Base-by-base conservation (phyloP, 2,329 filamentous ascomycete species). In the Clarireedia sp. region DNA sequence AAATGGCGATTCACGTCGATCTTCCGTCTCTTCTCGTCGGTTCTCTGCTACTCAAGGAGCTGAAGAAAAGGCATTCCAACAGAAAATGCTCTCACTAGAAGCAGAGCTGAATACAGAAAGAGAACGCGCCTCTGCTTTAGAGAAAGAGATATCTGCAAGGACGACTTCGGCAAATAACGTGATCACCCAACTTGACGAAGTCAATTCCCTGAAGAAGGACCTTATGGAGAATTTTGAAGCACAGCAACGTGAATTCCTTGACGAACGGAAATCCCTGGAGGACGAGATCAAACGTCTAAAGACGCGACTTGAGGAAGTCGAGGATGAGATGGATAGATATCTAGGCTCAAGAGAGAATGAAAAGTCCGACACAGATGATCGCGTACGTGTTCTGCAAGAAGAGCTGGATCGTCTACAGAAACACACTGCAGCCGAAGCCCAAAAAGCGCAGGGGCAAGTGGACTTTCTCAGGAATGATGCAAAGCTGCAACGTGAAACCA, bases 191-290 rank as follows among this genome's bases (percentile, higher is more conserved):
- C 80, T 96, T 59, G 83, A 94, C 60, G 92, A 97, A 69, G 89
- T 83, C 5, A 89, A 94, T 63, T 91, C 89, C 2, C 96, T 88
- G 1, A 99, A 99, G 70, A 87, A 88, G 64, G 94, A 97, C 69
- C 81, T 99, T 9, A 83, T 99, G 72, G 86, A 89, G 61, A 99
- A 99, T 66, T 89, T 99, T 74, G 90, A 97, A 67, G 86, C 91
- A 12, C 81, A 95, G 61, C 90, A 96, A 70, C 83, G 83, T 24
- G 94, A 97, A 66, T 96, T 96, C 63, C 78, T 87, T 37, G 83
- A 85, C 49, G 92, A 97, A 70, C 83, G 94, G 40, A 89, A 87
- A 65, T 87, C 85, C 9, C 76, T 97, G 0, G 89, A 96, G 63
- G 78, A 82, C 16, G 91, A 97, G 68, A 84, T 94, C 56, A 86